Evolutionary conservation across 257 asterid species (phyloP), one percentile per base, ranked within the genome.

Genomic region (Solanum corneliomulleri): DNA sequence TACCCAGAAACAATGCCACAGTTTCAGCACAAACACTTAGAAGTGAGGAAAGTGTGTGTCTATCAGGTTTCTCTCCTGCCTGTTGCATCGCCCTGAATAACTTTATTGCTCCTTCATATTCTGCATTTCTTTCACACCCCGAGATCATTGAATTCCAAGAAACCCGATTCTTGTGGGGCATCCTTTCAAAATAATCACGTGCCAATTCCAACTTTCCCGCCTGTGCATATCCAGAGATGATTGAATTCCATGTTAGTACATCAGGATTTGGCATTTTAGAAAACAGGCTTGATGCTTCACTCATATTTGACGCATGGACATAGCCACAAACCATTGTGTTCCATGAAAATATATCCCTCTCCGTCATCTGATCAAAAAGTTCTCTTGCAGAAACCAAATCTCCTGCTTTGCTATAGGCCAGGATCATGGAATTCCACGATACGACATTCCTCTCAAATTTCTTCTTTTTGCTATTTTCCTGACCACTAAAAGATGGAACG

Each of bases 101-200:
- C 69, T 93, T 69, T 86, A 93, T 88, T 44, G 97, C 96, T 89
- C 95, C 93, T 87, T 87, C 85, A 74, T 87, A 90, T 83, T 92
- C 93, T 4, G 87, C 91, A 87, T 92, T 95, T 90, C 89, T 92
- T 83, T 93, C 98, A 68, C 86, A 93, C 87, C 95, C 99, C 56
- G 98, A 93, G 81, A 96, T 93, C n/a, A 96, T 85, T 11, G 97
- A 90, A 83, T 96, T 96, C 99, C 98, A 96, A 21, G 98, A 93
- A 70, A 96, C 90, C 69, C 44, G 90, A 83, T 58, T 94, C 89
- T 91, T 95, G 88, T 87, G 87, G 80, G 98, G 97, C 94, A 93
- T 94, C 87, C 90, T 93, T 49, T 78, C 88, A 84, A 95, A 96
- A 87, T 89, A 92, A 41, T 91, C 89, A 58, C 37, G 90, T 12